Evolutionary conservation across 495 filamentous ascomycete genomes (phyloP).

Genomic region (Amphirosellinia nigrospora): DNA sequence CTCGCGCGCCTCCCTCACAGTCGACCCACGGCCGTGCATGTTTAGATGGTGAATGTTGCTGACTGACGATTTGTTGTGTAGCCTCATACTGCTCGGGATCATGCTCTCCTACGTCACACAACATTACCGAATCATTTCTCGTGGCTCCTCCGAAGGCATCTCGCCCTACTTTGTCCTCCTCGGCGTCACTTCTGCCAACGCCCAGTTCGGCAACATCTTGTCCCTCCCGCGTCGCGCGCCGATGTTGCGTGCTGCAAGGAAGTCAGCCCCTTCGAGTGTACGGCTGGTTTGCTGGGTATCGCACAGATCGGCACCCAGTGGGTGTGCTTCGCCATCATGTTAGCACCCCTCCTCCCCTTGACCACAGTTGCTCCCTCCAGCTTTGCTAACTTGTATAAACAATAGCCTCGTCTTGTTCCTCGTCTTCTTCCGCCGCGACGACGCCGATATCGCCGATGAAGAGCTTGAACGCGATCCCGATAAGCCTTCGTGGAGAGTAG

Average conservation of each 20-base stretch:
- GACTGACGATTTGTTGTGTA: constrained; percentile 40
- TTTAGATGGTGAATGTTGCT: constrained; percentile 1
- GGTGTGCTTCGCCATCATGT: constrained; percentile 92
- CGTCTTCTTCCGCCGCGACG: constrained; percentile 77
- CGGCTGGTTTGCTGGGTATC: constrained; percentile 83
- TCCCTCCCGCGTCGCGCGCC: constrained; percentile 73
- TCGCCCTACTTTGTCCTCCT: constrained; percentile 93
- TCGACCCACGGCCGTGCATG: not conserved
- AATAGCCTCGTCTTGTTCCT: constrained; percentile 82
- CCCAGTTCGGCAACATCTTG: constrained; percentile 89
- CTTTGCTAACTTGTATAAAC: constrained; percentile 8
- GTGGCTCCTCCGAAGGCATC: constrained; percentile 91
- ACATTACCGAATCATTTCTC: constrained; percentile 85
- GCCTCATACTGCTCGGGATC: constrained; percentile 88
- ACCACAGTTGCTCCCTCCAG: not conserved
- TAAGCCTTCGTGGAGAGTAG: constrained; percentile 73
- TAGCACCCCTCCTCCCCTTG: constrained; percentile 37
- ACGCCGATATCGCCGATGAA: constrained; percentile 55
- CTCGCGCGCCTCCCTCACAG: constrained; percentile 1
- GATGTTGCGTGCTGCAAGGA: constrained; percentile 85
- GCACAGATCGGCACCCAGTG: constrained; percentile 90
- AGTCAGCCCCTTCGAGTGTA: constrained; percentile 80
- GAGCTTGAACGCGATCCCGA: constrained; percentile 44
- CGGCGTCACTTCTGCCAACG: constrained; percentile 85
- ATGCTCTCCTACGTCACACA: constrained; percentile 93